phyloP scores from a whole-genome alignment of 495 filamentous ascomycete genomes.

The Bombardia bombarda region DNA sequence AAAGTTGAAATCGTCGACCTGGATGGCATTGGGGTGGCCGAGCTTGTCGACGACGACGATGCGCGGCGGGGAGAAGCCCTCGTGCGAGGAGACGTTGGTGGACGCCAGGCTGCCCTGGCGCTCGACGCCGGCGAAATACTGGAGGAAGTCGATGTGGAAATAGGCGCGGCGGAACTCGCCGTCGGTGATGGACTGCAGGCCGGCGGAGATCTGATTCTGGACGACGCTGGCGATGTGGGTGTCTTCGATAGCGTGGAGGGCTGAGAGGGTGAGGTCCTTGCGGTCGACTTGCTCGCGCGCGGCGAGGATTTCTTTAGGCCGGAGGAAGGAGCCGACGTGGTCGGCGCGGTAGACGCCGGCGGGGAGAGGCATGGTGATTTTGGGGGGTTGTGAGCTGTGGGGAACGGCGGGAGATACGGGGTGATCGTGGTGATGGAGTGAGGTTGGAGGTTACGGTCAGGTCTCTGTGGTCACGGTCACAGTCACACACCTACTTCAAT shows the following conservation, averaged over 20 bases:
- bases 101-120: conserved; percentile 32
- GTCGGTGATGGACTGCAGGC: conserved; percentile 58
- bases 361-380: conserved; percentile 43
- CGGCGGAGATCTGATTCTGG: conserved; percentile 50
- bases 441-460: no score
- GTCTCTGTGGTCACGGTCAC: no score
- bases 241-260: conserved; percentile 50
- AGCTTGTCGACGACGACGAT: conserved; percentile 40
- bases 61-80: conserved; percentile 35
- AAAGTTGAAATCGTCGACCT: conserved; percentile 52
- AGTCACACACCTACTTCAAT: no score
- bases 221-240: conserved; percentile 57
- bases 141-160: conserved; percentile 43
- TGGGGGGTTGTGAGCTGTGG: no score
- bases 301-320: conserved; percentile 30
- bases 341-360: conserved; percentile 41
- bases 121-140: conserved; percentile 35
- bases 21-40: conserved; percentile 38
- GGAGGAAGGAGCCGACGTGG: conserved; percentile 41
- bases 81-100: conserved; percentile 34
- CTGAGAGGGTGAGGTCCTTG: conserved; percentile 33
- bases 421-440: no score
- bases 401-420: no score
- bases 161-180: conserved; percentile 59
- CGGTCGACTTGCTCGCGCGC: conserved; percentile 38